Evolutionary conservation across 192 early-diverging fungal genomes (phyloP), one percentile per base, ranked within the genome.

Genomic region (Coemansia erecta): DNA sequence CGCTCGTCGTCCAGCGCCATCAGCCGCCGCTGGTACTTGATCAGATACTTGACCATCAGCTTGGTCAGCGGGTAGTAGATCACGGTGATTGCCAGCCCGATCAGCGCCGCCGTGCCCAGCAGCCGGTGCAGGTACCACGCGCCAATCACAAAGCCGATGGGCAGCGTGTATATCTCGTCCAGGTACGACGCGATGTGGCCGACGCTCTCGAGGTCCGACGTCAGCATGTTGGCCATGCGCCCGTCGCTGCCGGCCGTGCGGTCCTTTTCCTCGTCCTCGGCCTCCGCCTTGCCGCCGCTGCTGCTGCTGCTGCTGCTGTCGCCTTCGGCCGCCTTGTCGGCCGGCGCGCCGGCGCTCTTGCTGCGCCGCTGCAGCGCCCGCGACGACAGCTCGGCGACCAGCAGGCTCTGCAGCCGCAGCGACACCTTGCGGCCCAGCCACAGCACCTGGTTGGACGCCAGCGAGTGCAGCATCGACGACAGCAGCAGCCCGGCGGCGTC

Each of bases 51-150:
- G 21, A 84, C 76, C 51, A 86, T 74, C 54, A 61, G 69, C 71
- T 40, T 82, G 70, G 49, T 72, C 49, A 88, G 44, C 53, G 89
- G 88, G 31, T 86, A 88, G 43, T 83, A 79, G 11, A 87, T 33
- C 4, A 88, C 61, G 23, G 93, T 86, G 31, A 87, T 74, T 0
- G 72, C 64, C 10, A 96, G 78, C 11, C 93, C 94, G 41, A 88
- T 85, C n/a, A 96, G 50, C 17, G 92, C 92, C 9, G 93, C 83
- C 15, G 82, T 72, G 17, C 95, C 95, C 48, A 98, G 76, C 31
- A 98, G 72, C 46, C 64, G 68, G 60, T 92, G 87, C 46, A 98
- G 75, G 58, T 83, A 84, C 64, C 74, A 70, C 9, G 90, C 68
- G n/a, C 86, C 88, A 14, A 93, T 67, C 17, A 84, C 24, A 41